Conservation (phyloP, 305 asterid species). For the Solanum hybrid region DNA sequence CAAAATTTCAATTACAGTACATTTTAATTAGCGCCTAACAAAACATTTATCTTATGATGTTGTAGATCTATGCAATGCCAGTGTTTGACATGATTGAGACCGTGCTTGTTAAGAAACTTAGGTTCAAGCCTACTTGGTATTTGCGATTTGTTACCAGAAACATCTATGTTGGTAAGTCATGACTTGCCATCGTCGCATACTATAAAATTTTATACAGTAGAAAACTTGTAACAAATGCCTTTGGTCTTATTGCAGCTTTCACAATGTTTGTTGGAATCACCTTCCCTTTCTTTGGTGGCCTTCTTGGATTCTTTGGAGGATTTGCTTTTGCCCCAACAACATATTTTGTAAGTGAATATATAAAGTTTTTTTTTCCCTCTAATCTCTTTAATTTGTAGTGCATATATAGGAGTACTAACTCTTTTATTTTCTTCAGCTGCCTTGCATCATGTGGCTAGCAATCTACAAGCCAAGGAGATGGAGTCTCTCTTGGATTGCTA, state of each 20-base stretch:
- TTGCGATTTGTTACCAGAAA: slow-evolving; percentile 52
- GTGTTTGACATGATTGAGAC: slow-evolving; percentile 93
- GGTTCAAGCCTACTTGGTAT: slow-evolving; percentile 51
- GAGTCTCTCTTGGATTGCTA: slow-evolving; percentile 38
- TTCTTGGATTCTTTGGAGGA: slow-evolving; percentile 82
- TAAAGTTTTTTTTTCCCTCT: neutral
- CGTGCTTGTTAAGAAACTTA: slow-evolving; percentile 53
- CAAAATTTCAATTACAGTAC: neutral
- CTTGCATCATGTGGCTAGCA: slow-evolving; percentile 49
- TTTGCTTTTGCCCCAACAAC: slow-evolving; percentile 90
- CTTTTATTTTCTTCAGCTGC: slow-evolving; percentile 28
- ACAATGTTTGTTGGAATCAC: slow-evolving; percentile 75
- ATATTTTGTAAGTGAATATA: slow-evolving; percentile 51
- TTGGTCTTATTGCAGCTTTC: slow-evolving; percentile 35
- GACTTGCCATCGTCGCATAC: neutral
- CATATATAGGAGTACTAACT: neutral
- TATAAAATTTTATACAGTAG: neutral
- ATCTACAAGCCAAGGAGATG: slow-evolving; percentile 36
- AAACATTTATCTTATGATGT: neutral
- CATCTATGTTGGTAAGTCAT: slow-evolving; percentile 55
- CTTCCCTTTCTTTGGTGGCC: slow-evolving; percentile 81
- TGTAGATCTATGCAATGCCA: slow-evolving; percentile 81
- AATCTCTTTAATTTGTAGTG: neutral
- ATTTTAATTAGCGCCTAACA: neutral
- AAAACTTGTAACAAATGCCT: neutral